Evolutionary conservation across 2,329 filamentous ascomycete genomes (phyloP), one percentile per base, ranked within the genome.

Genomic region (Aspergillus quadrilineatus): DNA sequence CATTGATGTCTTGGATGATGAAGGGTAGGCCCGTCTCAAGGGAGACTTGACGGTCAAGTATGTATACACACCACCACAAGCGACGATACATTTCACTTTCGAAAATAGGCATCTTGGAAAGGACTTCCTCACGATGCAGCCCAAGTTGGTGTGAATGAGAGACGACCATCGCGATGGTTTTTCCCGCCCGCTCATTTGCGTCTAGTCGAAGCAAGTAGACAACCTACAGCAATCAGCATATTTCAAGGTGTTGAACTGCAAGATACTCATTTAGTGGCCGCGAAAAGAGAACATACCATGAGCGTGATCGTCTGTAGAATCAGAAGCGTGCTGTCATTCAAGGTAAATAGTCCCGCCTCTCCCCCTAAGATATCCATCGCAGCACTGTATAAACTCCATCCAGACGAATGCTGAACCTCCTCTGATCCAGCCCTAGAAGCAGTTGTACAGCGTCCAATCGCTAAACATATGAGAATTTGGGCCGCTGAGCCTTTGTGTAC

Each of bases 21-120:
- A 67, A 65, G 6, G 66, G 66, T 15, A 62, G 66, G 4, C 65
- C 66, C 0, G 63, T 67, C 32, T 67, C 64, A 34, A 67, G 63
- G 5, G 65, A 59, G 17, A 67, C 15, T 51, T 65, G 51, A 28
- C 66, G 57, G 43, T 68, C 65, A 49, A 68, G 44, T 2, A 63
- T 36, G 37, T 67, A 67, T 1, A 69, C 57, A 39, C 65, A 65
- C 69, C 69, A 72, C 55, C 68, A 70, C 1, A 71, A 50, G 3
- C 68, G 62, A 17, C 69, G 67, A 34, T 49, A 43, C 59, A 69
- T 66, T 42, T 72, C 67, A 29, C 53, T 48, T 1, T 62, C 48
- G 22, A 61, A 65, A 1, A 39, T 39, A 12, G 45, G 17, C 56
- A 65, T 59, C 4, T 12, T n/a, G 12, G 56, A 42, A 1, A 64